Evolutionary conservation across 1,284 basidiomycete genomes (phyloP), one percentile per base, ranked within the genome.

Genomic region (Coniferiporia sulphurascens): DNA sequence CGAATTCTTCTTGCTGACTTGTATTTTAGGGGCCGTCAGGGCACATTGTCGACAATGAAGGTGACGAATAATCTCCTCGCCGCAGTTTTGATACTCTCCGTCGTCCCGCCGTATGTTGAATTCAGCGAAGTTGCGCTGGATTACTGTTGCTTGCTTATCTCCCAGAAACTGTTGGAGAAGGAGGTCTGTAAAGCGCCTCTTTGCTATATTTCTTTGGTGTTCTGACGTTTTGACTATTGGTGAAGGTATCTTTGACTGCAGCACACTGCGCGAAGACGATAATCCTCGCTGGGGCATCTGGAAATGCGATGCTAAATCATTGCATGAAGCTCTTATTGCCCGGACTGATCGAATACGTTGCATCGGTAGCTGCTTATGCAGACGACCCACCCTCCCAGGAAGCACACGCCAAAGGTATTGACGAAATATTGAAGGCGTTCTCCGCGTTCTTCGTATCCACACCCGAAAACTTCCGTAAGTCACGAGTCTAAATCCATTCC

Each of bases 61-160:
- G 82, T 92, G 71, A 95, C 93, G 73, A 93, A 89, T 71, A 98
- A 97, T 72, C 79, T 98, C 60, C 75, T 98, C 15, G 91, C 93
- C 0, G 80, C 88, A 0, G 93, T 93, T 2, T 80, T 99, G 6
- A 80, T 98, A 56, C 72, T 98, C 44, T 97, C 95, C 0, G 83
- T 89, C 12, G 74, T 95, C 1, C 90, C 93, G 1, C 66, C 83
- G 0, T 78, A 76, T 10, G 78, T 89, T 27, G 84, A 83, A 66
- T 72, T 97, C 44, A 89, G 91, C 55, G 80, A 84, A 60, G 82
- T 85, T 2, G 86, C 90, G 7, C 77, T 97, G 19, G 95, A 96
- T 67, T 91, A 94, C 65, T 83, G 84, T 17, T 95, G 91, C 68
- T 91, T 88, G 71, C 73, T 94, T 59, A 87, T 97, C 46, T 86